phyloP scores from a whole-genome alignment of 2,329 filamentous ascomycete genomes.

The Colletotrichum sp. region DNA sequence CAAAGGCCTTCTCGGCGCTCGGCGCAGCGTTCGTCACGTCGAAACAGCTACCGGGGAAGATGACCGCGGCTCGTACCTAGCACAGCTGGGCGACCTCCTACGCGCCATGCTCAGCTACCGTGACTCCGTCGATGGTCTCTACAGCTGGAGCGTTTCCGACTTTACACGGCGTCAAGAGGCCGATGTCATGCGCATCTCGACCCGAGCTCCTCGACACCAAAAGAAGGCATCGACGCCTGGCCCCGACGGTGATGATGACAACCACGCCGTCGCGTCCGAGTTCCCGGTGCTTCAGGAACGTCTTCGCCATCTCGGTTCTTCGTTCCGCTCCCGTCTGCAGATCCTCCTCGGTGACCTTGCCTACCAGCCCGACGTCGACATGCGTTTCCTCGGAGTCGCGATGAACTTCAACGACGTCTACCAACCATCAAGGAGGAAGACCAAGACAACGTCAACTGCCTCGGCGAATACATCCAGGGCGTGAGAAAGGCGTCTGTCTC shows the following conservation, averaged over 20 bases:
- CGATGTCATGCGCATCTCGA: conserved; percentile 72
- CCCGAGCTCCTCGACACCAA: conserved; percentile 36
- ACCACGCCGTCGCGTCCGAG: conserved; percentile 55
- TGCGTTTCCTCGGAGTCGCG: conserved; percentile 92
- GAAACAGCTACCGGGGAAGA: conserved; percentile 57
- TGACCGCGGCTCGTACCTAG: conserved; percentile 79
- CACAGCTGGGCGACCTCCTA: conserved; percentile 89
- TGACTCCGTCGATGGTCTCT: conserved; percentile 91
- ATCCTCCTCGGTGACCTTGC: conserved; percentile 87
- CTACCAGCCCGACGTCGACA: conserved; percentile 92
- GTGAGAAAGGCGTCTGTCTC: background rate
- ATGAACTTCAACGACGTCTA: conserved; percentile 99
- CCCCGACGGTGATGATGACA: conserved; percentile 25
- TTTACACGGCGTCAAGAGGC: conserved; percentile 91
- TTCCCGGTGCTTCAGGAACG: conserved; percentile 79
- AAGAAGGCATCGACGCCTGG: conserved; percentile 16
- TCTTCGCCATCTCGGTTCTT: conserved; percentile 71
- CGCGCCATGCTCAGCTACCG: conserved; percentile 94
- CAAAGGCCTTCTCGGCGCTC: conserved; percentile 88
- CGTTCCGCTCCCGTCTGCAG: conserved; percentile 80
- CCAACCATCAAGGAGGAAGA: conserved; percentile 73
- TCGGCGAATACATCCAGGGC: conserved; percentile 13
- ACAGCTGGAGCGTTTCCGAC: conserved; percentile 93
- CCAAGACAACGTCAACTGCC: conserved; percentile 38
- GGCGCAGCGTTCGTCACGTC: conserved; percentile 48